Base-by-base conservation (phyloP, 2,329 filamentous ascomycete species). In the Alternaria burnsii region DNA sequence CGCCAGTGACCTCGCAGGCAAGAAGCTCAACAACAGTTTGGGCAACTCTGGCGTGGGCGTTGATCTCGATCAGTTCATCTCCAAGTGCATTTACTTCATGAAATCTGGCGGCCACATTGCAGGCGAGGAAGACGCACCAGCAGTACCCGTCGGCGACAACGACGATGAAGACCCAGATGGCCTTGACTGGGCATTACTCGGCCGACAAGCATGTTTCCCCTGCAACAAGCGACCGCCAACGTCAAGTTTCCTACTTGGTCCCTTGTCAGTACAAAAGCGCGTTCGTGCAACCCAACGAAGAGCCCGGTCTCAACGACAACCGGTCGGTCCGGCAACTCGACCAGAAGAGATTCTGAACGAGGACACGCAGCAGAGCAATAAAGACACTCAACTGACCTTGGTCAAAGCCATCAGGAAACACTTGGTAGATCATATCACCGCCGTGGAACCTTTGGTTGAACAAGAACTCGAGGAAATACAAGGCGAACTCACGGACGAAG, bases 11-110 rank as follows among this genome's bases (percentile, higher is more conserved):
- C 79, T 96, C 5, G 90, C 91, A 0, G 89, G 91, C 70, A 92
- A 91, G 69, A 93, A 93, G 74, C 90, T 92, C 0, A 84, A 90
- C 43, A 88, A 89, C 52, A 84, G 96, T 26, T 88, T 90, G 1
- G 93, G 93, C 7, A 90, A 90, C 69, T 82, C 86, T 2, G 87
- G 88, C 3, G 88, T 90, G 52, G 92, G 93, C 8, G 82, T 99
- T 22, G 94, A 98, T 72, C 85, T 96, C 0, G 94, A 98, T 62
- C 92, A 97, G 70, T 96, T 98, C 72, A 88, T 98, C 14, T 91
- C 91, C 0, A 97, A 96, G 78, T 94, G 91, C 76, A 93, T 96
- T 61, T 87, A 86, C 4, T 98, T 91, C 75, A 97, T 98, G 93
- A 88, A 87, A 18, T 73, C 77, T 22, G 84, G 86, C 36, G 90